Percentiles rank a stretch among this genome's conserved stretches.
phyloP scores from a whole-genome alignment of 306 rosid genomes.

The Benincasa hispida region DNA sequence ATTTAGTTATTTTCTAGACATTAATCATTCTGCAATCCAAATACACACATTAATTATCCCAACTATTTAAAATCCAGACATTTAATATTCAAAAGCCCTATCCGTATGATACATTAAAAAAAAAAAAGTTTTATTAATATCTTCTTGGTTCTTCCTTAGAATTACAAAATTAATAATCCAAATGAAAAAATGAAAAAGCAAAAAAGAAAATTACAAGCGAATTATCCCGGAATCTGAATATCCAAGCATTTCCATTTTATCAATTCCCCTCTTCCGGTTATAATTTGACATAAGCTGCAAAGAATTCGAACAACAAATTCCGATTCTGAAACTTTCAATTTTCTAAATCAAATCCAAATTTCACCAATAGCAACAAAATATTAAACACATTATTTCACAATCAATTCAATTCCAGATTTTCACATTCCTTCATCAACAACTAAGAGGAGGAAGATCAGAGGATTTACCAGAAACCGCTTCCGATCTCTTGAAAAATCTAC shows the following conservation, averaged over 20 bases:
- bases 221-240: constrained; percentile 4
- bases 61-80: no score
- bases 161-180: not conserved
- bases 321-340: not conserved
- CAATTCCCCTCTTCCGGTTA: not conserved
- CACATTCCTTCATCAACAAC: constrained; percentile 23
- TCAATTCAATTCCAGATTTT: not conserved
- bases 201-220: not conserved
- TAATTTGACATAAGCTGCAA: constrained; percentile 4
- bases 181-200: not conserved
- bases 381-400: no score
- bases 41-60: no score
- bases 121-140: no score
- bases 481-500: constrained; percentile 25
- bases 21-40: no score
- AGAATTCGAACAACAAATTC: not conserved
- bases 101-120: no score
- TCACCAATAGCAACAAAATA: not conserved
- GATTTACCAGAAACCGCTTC: not conserved
- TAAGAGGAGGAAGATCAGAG: constrained; percentile 42
- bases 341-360: not conserved
- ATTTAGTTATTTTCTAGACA: no score
- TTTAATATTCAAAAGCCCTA: no score
- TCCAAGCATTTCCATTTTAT: not conserved
- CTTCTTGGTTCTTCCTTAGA: not conserved